A percentile compares a stretch with the other conserved stretches of the same genome.
Evolutionary conservation across 495 filamentous ascomycete species (phyloP).

Genomic region (Penicillium alfredii): DNA sequence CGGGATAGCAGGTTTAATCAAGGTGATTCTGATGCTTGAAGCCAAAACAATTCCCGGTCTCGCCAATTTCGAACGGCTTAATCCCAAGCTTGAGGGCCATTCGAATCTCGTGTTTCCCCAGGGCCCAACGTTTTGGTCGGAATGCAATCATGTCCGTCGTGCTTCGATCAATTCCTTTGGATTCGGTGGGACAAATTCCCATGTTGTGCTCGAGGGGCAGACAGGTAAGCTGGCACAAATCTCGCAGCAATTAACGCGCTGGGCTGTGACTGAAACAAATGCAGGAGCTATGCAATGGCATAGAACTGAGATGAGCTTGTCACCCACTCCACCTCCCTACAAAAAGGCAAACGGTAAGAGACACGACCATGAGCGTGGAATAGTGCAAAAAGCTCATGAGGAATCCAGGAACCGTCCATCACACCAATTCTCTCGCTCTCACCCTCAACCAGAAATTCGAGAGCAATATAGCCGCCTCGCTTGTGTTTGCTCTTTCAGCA

Average conservation of each 20-base stretch:
- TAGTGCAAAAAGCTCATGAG: too few relatives aligned
- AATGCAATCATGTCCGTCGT: constrained; percentile 33
- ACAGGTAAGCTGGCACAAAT: not conserved
- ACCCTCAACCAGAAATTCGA: too few relatives aligned
- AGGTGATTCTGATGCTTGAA: constrained; percentile 33
- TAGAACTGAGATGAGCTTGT: too few relatives aligned
- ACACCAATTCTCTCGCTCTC: too few relatives aligned
- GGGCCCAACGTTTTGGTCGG: constrained; percentile 7
- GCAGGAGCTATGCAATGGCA: not conserved
- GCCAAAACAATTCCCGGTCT: constrained; percentile 36
- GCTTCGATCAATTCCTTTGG: constrained; percentile 54
- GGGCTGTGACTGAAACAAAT: not conserved
- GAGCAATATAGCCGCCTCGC: too few relatives aligned
- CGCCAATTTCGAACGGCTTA: constrained; percentile 27
- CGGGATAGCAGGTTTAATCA: constrained; percentile 39
- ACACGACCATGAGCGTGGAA: too few relatives aligned
- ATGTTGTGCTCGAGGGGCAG: constrained; percentile 49
- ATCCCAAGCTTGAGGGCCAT: constrained; percentile 19
- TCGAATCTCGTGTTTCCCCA: constrained; percentile 11
- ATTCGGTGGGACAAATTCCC: constrained; percentile 58
- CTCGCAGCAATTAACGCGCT: not conserved
- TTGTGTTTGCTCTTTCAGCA: too few relatives aligned
- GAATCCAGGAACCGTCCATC: too few relatives aligned
- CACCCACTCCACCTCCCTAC: too few relatives aligned
- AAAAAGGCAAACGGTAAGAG: too few relatives aligned